These are phyloP conservation scores for Apiosordaria backusii DNA, from an alignment of 495 filamentous ascomycete species.

Conservation along the genomic window DNA sequence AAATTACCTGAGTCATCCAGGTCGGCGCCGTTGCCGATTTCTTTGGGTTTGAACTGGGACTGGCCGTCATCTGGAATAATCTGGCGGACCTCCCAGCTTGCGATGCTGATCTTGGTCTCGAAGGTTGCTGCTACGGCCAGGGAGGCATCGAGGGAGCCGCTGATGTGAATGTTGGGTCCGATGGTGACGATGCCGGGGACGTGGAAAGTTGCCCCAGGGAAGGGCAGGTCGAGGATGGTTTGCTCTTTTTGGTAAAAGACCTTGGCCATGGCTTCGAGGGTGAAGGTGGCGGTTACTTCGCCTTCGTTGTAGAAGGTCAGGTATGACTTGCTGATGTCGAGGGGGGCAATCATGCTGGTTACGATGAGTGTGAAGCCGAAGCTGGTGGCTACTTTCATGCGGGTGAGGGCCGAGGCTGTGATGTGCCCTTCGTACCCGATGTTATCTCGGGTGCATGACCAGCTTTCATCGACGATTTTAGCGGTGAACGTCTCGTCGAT, in stretches of 20 bases:
- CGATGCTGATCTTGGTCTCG: not conserved
- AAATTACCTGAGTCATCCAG: not conserved
- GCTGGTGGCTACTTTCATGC: conserved; percentile 12
- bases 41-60: not conserved
- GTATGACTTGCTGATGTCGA: not conserved
- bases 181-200: conserved; percentile 1
- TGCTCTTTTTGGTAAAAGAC: not conserved
- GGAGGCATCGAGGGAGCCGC: conserved; percentile 20
- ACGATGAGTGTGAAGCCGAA: not conserved
- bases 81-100: not conserved
- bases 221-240: not conserved
- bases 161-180: conserved; percentile 5
- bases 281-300: conserved; percentile 12
- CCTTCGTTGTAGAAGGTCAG: conserved; percentile 31
- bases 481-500: conserved; percentile 12
- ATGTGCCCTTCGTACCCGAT: conserved; percentile 9
- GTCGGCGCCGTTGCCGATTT: not conserved
- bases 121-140: conserved; percentile 22
- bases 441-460: conserved; percentile 12
- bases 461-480: conserved; percentile 23
- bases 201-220: not conserved
- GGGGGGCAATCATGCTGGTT: not conserved
- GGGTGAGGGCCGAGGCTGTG: conserved; percentile 22
- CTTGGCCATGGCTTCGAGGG: not conserved
- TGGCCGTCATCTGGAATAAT: not conserved